Base-by-base conservation (phyloP, 2,329 filamentous ascomycete genomes). In the Hypoxylon sp. region DNA sequence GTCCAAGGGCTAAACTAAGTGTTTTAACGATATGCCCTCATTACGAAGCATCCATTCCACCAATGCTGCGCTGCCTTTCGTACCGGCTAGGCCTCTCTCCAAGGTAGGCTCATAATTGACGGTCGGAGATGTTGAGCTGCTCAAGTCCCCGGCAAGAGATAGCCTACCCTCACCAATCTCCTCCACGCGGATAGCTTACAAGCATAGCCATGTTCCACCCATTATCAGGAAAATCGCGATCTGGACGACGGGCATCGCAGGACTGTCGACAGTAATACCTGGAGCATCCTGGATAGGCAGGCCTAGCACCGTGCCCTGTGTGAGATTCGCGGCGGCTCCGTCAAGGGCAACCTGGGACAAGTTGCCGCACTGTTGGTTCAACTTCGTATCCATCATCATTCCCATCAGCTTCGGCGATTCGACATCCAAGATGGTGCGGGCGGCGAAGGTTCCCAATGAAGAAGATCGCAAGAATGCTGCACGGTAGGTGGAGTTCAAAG, bases 351-450 rank as follows among this genome's bases (percentile, higher is more conserved):
- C 70, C 48, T 76, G 73, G 8, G 80, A 82, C 67, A 81, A 73
- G 74, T 84, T 84, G 12, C 81, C 81, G 70, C 82, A 84, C 41
- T 76, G 74, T 39, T 70, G 62, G 73, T 84, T 85, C 51, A 85
- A 73, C 7, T 72, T 68, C 29, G 59, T 63, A 67, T 85, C 77
- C 37, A 78, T 74, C 41, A 76, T 82, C 67, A 84, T 73, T 1
- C 71, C 71, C 51, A 74, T 71, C 45, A 79, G 70, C 67, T 80
- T 79, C 34, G 73, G 74, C 50, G 78, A 75, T 51, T 81, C 79
- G 16, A 73, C 74, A 61, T 83, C 79, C 70, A 84, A 76, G 75
- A 84, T 81, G 30, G 71, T 73, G 5, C 75, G 75, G 43, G 78
- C 76, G 14, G 73, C 67, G 50, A 77, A 73, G 53, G 80, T 82